A percentile compares a stretch with the other conserved stretches of the same genome.
phyloP scores from a whole-genome alignment of 2,329 filamentous ascomycete species.

The Xylariaceae sp. region DNA sequence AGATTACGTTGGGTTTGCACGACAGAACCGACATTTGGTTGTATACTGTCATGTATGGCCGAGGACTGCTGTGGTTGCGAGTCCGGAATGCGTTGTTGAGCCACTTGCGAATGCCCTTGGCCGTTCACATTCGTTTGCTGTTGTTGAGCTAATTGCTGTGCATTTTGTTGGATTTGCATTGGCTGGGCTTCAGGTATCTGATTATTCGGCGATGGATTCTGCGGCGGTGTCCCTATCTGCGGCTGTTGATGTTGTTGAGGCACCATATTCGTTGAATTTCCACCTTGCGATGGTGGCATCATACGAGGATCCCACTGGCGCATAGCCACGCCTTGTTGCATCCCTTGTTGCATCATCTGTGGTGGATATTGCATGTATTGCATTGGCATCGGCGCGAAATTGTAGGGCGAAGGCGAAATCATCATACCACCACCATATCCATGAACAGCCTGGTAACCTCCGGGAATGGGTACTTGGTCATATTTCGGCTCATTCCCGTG shows the following conservation, averaged over 20 bases:
- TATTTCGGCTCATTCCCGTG: constrained; percentile 25
- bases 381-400: constrained; percentile 14
- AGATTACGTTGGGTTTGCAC: constrained; percentile 17
- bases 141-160: constrained; percentile 2
- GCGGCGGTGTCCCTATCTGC: background rate
- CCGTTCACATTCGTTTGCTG: constrained; percentile 4
- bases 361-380: constrained; percentile 20
- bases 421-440: constrained; percentile 28
- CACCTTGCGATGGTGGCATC: constrained; percentile 10
- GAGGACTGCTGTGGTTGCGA: too few species aligned
- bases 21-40: constrained; percentile 2
- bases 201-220: background rate
- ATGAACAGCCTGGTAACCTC: constrained; percentile 33
- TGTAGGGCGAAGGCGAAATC: constrained; percentile 29
- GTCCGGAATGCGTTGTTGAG: background rate
- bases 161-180: background rate
- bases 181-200: background rate
- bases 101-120: constrained; percentile 1
- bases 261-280: constrained; percentile 8
- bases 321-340: constrained; percentile 12
- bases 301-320: constrained; percentile 25
- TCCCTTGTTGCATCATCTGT: background rate
- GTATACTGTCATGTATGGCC: background rate
- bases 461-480: constrained; percentile 32
- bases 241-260: constrained; percentile 9